Conservation (phyloP, 495 filamentous ascomycete species). For the Aspergillus mulundensis region DNA sequence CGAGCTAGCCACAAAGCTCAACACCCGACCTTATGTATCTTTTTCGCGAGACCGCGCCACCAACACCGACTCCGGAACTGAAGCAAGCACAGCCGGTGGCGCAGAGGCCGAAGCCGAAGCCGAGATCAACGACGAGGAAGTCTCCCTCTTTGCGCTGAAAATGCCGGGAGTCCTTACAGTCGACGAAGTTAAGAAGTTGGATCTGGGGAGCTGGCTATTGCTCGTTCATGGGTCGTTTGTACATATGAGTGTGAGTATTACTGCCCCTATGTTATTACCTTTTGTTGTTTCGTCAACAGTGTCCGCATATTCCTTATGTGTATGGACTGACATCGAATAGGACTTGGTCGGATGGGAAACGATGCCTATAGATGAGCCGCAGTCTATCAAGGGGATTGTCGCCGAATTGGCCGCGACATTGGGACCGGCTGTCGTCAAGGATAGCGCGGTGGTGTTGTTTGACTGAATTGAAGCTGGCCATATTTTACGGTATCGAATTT, state of each 20-base stretch:
- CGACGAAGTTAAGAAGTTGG: conserved; percentile 55
- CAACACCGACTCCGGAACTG: conserved; percentile 10
- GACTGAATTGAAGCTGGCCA: conserved; percentile 21
- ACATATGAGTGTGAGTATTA: conserved; percentile 38
- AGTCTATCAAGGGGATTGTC: conserved; percentile 59
- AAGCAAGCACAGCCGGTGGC: conserved; percentile 8
- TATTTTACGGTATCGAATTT: too few relatives aligned
- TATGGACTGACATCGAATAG: conserved; percentile 15
- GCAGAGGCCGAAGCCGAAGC: conserved; percentile 22
- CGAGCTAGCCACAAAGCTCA: conserved; percentile 59
- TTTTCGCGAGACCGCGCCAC: conserved; percentile 47
- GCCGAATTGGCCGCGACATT: conserved; percentile 75
- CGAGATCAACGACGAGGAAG: conserved; percentile 35
- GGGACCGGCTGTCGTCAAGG: conserved; percentile 60
- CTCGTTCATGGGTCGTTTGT: conserved; percentile 40
- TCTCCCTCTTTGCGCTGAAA: conserved; percentile 60
- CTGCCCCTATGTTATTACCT: background rate
- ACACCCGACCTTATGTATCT: conserved; percentile 63
- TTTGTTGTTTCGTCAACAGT: background rate
- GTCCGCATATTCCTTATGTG: background rate
- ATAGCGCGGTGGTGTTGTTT: conserved; percentile 46
- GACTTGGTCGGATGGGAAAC: conserved; percentile 65
- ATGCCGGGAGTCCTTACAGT: conserved; percentile 77
- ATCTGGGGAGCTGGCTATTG: conserved; percentile 58
- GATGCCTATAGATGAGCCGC: conserved; percentile 48